Base-by-base conservation (phyloP, 1,284 basidiomycete genomes). In the Lentinula novae-zelandiae region DNA sequence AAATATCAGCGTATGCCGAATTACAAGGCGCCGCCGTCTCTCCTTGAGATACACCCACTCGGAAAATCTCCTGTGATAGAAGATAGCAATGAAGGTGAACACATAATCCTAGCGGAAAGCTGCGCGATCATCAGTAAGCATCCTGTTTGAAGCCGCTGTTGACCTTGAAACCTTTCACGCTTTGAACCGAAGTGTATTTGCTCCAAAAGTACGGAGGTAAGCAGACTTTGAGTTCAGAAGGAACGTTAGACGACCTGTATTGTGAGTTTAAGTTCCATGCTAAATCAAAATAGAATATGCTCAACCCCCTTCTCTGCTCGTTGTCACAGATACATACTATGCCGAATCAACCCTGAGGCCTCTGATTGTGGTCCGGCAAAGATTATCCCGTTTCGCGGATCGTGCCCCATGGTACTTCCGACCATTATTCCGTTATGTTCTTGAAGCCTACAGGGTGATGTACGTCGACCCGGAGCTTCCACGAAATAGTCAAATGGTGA, bases 281-380 rank as follows among this genome's bases (percentile, higher is more conserved):
- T 34, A 12, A 68, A 62, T 4, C 22, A 56, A 17, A 22, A 22
- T 13, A 10, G 5, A 13, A 55, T 15, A 22, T 20, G 10, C 15
- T 17, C 3, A 17, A 27, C 9, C 12, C 36, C 59, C 5, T 3
- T 5, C 17, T 44, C 8, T 20, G n/a, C 4, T 17, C 2, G 42
- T 7, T 17, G 13, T 8, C 27, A 74, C 73, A 60, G 58, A 68
- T 67, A 70, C 69, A 27, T 75, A 78, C 63, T 77, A 75, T 60
- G 64, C 72, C 27, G 77, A 78, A 64, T 76, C 74, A 33, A 73
- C 75, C 7, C 63, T 79, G 46, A 76, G 78, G 75, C 70, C 76
- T 13, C 58, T 75, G 44, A 58, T 77, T 13, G 58, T 53, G n/a
- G 51, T 15, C 33, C 40, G 50, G n/a, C 51, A 44, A n/a, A 46